phyloP scores from a whole-genome alignment of 202 grass and related monocot genomes.

The Setaria italica region DNA sequence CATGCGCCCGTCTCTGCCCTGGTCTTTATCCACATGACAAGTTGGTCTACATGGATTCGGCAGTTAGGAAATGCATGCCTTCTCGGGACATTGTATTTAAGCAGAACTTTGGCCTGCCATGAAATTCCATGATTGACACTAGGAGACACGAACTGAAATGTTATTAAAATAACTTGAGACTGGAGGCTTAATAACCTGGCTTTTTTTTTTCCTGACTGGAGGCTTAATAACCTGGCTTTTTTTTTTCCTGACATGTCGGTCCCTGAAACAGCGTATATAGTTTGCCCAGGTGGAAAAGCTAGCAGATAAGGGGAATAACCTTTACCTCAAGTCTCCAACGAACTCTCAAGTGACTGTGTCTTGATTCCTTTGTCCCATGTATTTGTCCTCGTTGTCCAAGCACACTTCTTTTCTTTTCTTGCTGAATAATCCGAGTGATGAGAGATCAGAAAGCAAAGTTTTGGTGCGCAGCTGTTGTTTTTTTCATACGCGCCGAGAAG shows the following conservation, averaged over 20 bases:
- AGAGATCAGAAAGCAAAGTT: constrained; percentile 14
- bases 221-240: too few relatives aligned
- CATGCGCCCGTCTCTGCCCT: neutral
- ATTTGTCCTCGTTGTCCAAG: constrained; percentile 12
- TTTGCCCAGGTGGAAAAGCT: too few relatives aligned
- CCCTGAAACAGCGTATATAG: neutral
- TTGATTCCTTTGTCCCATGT: neutral
- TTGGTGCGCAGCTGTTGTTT: constrained; percentile 21
- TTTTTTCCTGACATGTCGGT: neutral
- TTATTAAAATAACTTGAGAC: neutral
- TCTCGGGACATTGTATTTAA: neutral
- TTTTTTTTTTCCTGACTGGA: too few relatives aligned
- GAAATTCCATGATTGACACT: neutral
- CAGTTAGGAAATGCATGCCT: too few relatives aligned
- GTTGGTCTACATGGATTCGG: too few relatives aligned
- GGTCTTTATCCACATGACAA: constrained; percentile 9
- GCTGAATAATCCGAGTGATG: neutral
- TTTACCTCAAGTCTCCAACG: neutral
- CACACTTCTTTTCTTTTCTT: neutral
- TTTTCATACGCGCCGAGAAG: neutral
- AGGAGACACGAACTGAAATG: neutral
- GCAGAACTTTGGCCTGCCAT: neutral
- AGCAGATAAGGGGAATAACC: neutral
- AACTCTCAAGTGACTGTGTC: neutral
- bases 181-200: too few relatives aligned